Conservation (phyloP, 2,329 filamentous ascomycete genomes). For the Claviceps pazoutovae region DNA sequence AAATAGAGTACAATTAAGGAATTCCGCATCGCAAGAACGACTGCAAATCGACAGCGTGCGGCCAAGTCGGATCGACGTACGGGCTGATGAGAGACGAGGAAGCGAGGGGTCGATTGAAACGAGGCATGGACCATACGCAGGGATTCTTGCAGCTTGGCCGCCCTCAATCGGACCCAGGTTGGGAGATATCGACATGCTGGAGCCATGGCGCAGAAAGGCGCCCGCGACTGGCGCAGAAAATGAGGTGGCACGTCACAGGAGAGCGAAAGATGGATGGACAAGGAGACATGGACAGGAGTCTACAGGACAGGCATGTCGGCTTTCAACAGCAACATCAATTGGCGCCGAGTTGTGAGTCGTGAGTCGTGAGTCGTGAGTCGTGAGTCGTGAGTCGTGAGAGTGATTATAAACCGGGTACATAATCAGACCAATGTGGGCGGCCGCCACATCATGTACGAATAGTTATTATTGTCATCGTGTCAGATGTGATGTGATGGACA, state of each 20-base stretch:
- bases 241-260: neutral
- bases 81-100: neutral
- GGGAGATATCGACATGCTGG: neutral
- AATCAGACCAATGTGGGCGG: too few species aligned
- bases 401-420: too few species aligned
- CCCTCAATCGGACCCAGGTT: neutral
- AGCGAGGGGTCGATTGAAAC: neutral
- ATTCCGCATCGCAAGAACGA: too few species aligned
- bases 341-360: neutral
- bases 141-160: neutral
- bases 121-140: neutral
- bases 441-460: too few species aligned
- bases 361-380: neutral
- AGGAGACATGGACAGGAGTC: neutral
- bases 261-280: neutral
- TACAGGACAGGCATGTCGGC: neutral
- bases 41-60: neutral
- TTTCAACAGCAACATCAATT: neutral
- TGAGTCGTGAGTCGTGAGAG: too few species aligned
- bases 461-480: too few species aligned
- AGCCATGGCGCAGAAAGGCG: conserved; percentile 1
- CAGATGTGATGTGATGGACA: too few species aligned
- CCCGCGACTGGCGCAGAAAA: neutral
- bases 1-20: too few species aligned
- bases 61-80: neutral